Base-by-base conservation (phyloP, 2,329 filamentous ascomycete genomes). In the Colletotrichum liriopes region DNA sequence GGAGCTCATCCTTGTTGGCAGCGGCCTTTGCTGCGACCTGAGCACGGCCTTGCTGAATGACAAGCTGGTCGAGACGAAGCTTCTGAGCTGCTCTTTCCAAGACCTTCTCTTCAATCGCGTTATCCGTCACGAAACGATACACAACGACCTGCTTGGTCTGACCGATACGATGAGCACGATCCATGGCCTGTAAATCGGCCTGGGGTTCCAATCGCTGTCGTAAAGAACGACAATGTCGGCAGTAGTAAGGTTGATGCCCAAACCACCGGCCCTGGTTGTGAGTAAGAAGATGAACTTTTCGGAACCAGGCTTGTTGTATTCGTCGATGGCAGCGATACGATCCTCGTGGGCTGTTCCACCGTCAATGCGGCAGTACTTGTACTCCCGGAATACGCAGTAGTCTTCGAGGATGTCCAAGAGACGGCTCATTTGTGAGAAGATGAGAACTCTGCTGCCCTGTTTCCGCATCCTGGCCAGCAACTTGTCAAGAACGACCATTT, bases 191-290 rank as follows among this genome's bases (percentile, higher is more conserved):
- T 72, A 99, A 85, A 90, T 99, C 96, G 23, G 96, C 96, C 83
- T 99, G 96, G 96, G 96, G 79, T 98, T 98, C 96, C 96, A 99
- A 81, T 99, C 96, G 78, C 95, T 98, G 82, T 99, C 96, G 79
- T 96, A 99, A 8, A 99, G 90, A 39, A 99, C 90, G 71, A 99
- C 96, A 78, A 98, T 98, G 78, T 99, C 96, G 67, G 96, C 96
- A 73, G 90, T 93, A 0, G 96, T 99, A 79, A 99, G 85, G 81
- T 99, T 99, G 86, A 99, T 99, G 78, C 96, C 96, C 66, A 99
- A 85, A 77, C 96, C 96, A 86, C 96, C 96, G 69, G 96, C 96
- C 83, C 96, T 92, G 49, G 96, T 99, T 0, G 96, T 99, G 56
- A 99, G 88, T 73, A 99, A 86, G 83, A 99, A 99, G 71, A 99